Base-by-base conservation (phyloP, 2,329 filamentous ascomycete species). In the Zymoseptoria passerinii region DNA sequence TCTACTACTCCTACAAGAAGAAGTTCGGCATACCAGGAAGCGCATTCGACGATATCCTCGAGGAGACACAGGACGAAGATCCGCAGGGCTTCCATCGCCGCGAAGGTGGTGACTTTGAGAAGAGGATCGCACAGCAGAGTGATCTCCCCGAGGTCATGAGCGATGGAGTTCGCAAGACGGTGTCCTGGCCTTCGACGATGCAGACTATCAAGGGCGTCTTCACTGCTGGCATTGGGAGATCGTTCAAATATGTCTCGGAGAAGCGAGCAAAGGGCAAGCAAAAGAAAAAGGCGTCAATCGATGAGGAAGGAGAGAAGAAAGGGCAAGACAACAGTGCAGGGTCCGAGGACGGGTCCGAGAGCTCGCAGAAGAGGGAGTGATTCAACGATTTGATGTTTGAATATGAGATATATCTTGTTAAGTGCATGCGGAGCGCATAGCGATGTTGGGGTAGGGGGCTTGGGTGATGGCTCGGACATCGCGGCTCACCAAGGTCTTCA, bases 1-100 rank as follows among this genome's bases (percentile, higher is more conserved):
- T 99, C 0, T 99, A 99, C 76, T 96, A 96, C 73, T 86, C 92
- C 68, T 99, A 96, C 73, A 92, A 96, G 73, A 86, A 87, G 71
- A 92, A 95, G 69, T 95, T 92, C 68, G 82, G 83, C 57, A 94
- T 99, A 50, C 90, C 92, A 0, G 85, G 85, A 16, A 81, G 83
- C 4, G 90, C 96, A 57, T 99, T 96, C 72, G 80, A 89, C 68
- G 81, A 84, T 68, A 92, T 97, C 85, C 86, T 96, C 74, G 82
- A 89, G 59, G 82, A 84, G n/a, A 83, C 81, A 49, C 82, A 81
- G 57, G 88, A 94, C 57, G 86, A 86, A 48, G 81, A 85, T 50
- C 78, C 78, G 1, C 78, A 80, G 18, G 80, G 85, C 13, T 85
- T 95, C 68, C 85, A 84, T 66, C 83, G 86, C 60, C 83, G 88